phyloP scores from a whole-genome alignment of 805 yeast genomes.

The Dipodascus geniculatus region DNA sequence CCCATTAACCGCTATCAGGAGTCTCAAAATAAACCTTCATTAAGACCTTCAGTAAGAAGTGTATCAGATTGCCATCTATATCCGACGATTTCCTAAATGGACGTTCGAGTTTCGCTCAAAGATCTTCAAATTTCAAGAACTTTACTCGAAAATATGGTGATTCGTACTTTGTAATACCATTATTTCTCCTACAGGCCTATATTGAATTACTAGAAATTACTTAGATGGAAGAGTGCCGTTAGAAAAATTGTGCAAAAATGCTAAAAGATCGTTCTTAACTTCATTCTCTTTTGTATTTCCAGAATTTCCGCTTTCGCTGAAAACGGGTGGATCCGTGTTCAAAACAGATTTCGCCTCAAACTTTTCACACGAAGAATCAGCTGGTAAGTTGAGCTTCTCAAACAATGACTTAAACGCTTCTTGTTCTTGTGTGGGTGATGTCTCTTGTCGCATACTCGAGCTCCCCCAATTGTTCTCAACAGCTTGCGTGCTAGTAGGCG shows the following conservation, averaged over 20 bases:
- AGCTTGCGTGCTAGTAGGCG: neutral
- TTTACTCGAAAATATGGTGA: too few relatives aligned
- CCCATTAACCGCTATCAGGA: neutral
- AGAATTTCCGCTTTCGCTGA: neutral
- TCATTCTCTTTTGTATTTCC: neutral
- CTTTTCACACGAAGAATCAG: neutral
- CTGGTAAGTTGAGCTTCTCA: neutral
- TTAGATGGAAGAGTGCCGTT: neutral
- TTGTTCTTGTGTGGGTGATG: neutral
- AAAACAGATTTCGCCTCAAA: neutral
- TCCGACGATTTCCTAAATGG: too few relatives aligned
- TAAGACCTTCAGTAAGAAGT: too few relatives aligned
- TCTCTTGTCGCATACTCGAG: neutral
- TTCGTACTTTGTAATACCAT: too few relatives aligned
- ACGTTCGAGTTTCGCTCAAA: too few relatives aligned
- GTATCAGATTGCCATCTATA: too few relatives aligned
- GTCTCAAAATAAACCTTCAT: too few relatives aligned
- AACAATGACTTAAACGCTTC: neutral
- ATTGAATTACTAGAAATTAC: neutral
- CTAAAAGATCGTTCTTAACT: neutral
- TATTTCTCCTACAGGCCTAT: too few relatives aligned
- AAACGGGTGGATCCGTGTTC: neutral
- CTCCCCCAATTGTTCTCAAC: neutral
- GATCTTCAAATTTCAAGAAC: too few relatives aligned
- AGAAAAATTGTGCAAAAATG: neutral